Evolutionary conservation across 2,329 filamentous ascomycete species (phyloP).

Genomic region (Claviceps arundinis): DNA sequence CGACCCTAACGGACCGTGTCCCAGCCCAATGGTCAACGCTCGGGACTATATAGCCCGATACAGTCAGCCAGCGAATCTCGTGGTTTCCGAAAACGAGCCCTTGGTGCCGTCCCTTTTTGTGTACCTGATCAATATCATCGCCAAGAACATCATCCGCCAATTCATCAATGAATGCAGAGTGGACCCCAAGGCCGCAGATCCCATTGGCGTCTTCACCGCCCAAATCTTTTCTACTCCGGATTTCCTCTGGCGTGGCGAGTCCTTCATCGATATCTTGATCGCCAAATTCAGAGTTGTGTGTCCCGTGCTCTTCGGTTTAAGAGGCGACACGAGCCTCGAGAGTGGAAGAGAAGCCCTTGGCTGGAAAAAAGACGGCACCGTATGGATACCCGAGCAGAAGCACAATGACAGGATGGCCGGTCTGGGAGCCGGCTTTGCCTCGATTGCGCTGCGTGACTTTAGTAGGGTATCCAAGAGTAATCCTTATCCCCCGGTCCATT

Average conservation of each 20-base stretch:
- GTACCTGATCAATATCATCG: constrained; percentile 64
- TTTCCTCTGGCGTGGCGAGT: constrained; percentile 52
- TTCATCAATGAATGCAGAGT: constrained; percentile 53
- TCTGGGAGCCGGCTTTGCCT: constrained; percentile 70
- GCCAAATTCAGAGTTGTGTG: constrained; percentile 71
- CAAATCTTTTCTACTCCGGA: constrained; percentile 59
- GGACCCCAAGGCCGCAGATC: constrained; percentile 55
- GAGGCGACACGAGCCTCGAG: constrained; percentile 60
- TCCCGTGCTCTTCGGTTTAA: constrained; percentile 74
- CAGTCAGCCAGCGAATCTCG: constrained; percentile 30
- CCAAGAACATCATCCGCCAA: constrained; percentile 60
- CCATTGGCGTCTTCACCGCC: constrained; percentile 64
- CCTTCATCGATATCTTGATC: constrained; percentile 72
- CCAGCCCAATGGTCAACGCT: constrained; percentile 40
- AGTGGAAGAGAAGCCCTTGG: constrained; percentile 55
- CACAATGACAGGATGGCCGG: constrained; percentile 77
- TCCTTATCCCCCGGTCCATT: constrained; percentile 64
- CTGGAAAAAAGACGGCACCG: constrained; percentile 51
- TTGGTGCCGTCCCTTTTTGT: constrained; percentile 52
- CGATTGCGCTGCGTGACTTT: constrained; percentile 74
- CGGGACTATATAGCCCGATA: constrained; percentile 37
- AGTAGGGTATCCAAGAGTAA: constrained; percentile 53
- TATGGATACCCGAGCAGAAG: constrained; percentile 53
- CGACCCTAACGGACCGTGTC: constrained; percentile 28
- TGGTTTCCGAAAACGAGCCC: constrained; percentile 35